Conservation (phyloP, 768 basidiomycete species). For the Tulasnella sp. region DNA sequence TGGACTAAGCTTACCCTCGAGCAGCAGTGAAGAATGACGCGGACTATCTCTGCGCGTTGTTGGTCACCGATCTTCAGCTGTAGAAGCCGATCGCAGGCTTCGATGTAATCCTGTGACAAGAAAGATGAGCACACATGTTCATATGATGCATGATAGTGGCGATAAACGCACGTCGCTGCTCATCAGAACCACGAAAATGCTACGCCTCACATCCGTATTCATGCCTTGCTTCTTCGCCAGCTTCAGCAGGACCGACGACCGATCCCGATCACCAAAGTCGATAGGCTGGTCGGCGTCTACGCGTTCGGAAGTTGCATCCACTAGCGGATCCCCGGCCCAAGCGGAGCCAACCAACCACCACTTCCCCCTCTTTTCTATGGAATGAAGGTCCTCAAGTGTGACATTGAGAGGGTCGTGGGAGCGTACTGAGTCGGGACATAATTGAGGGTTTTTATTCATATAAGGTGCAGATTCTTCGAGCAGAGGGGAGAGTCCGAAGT, state of each 20-base stretch:
- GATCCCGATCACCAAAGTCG: slow-evolving; percentile 17
- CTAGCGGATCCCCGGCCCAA: slow-evolving; percentile 85
- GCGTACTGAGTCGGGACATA: slow-evolving; percentile 40
- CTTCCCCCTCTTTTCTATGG: slow-evolving; percentile 78
- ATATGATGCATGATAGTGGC: background rate
- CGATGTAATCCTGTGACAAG: slow-evolving; percentile 78
- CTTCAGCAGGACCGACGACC: slow-evolving; percentile 41
- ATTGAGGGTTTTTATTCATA: too few species aligned
- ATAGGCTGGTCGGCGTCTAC: slow-evolving; percentile 33
- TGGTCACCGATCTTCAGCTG: slow-evolving; percentile 75
- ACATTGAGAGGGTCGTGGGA: slow-evolving; percentile 80
- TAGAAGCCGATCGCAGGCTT: slow-evolving; percentile 82
- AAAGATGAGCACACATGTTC: background rate
- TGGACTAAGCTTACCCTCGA: slow-evolving; percentile 52
- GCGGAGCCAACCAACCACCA: slow-evolving; percentile 99
- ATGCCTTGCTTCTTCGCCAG: slow-evolving; percentile 94
- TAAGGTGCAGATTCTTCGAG: background rate
- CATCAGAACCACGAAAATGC: slow-evolving; percentile 90
- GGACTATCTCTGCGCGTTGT: slow-evolving; percentile 91
- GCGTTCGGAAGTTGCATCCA: slow-evolving; percentile 35
- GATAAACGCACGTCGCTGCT: slow-evolving; percentile 61
- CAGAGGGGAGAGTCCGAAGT: background rate
- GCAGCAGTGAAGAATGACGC: slow-evolving; percentile 85
- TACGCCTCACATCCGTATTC: slow-evolving; percentile 91
- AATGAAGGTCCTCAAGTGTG: slow-evolving; percentile 71